These are phyloP conservation scores for Diaporthe helianthi DNA, from an alignment of 2,329 filamentous ascomycete genomes.

Conservation along the genomic window DNA sequence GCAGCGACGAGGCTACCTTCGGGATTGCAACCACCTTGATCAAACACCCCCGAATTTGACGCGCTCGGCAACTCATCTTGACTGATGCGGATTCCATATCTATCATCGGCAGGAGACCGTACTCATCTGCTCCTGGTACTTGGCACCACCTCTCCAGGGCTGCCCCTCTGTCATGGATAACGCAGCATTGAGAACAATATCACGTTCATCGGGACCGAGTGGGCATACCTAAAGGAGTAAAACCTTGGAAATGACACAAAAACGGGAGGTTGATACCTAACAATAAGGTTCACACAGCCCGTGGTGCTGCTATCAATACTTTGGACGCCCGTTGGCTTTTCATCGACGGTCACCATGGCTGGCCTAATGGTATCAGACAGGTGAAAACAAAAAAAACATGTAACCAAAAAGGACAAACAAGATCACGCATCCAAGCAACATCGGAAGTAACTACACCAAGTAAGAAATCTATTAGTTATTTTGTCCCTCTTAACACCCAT, in stretches of 20 bases:
- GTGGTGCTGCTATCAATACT: background rate
- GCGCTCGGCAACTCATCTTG: no score
- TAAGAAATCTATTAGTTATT: constrained; percentile 30
- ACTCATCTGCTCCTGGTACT: background rate
- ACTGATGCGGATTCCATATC: background rate
- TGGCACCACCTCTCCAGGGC: background rate
- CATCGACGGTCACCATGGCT: no score
- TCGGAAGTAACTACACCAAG: background rate
- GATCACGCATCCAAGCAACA: no score
- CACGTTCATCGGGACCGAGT: background rate
- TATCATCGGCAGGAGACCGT: background rate
- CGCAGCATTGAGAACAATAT: background rate
- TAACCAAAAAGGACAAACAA: background rate
- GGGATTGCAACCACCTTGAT: no score
- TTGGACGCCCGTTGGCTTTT: no score
- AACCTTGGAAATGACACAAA: background rate
- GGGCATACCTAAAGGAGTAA: no score
- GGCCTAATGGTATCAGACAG: background rate
- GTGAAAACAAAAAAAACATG: no score
- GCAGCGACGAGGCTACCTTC: no score
- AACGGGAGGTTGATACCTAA: background rate
- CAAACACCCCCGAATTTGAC: background rate
- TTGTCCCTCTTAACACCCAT: constrained; percentile 7
- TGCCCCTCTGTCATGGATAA: background rate
- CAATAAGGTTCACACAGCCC: no score